These are phyloP conservation scores for Cerioporus squamosus DNA, from an alignment of 1,284 basidiomycete species.

Conservation along the genomic window DNA sequence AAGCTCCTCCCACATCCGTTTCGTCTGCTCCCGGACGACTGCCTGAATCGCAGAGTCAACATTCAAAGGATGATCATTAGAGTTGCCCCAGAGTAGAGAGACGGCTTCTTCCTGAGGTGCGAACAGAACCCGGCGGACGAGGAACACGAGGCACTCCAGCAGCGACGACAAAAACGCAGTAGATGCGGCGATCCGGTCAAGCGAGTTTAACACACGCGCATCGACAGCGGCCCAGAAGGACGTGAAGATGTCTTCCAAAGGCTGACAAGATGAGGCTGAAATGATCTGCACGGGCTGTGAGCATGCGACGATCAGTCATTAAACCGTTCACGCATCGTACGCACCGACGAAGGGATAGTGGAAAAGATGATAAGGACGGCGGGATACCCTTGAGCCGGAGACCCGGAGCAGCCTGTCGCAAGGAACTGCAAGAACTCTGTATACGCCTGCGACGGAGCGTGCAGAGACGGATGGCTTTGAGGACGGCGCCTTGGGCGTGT, in stretches of 20 bases:
- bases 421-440: slow-evolving; percentile 78
- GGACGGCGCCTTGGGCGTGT: slow-evolving; percentile 15
- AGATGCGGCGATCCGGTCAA: slow-evolving; percentile 52
- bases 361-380: slow-evolving; percentile 78
- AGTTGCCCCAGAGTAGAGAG: slow-evolving; percentile 13
- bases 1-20: slow-evolving; percentile 54
- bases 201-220: slow-evolving; percentile 61
- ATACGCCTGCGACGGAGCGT: slow-evolving; percentile 53
- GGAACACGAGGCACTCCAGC: slow-evolving; percentile 70
- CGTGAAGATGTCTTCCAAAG: slow-evolving; percentile 58
- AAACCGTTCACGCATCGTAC: slow-evolving; percentile 18
- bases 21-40: slow-evolving; percentile 52
- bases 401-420: slow-evolving; percentile 73
- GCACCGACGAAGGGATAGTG: slow-evolving; percentile 70
- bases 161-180: slow-evolving; percentile 71
- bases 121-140: slow-evolving; percentile 47
- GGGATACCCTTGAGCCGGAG: slow-evolving; percentile 79
- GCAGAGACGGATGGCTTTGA: slow-evolving; percentile 8
- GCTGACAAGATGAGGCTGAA: slow-evolving; percentile 23
- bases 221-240: slow-evolving; percentile 82
- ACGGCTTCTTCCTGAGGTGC: slow-evolving; percentile 19
- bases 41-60: slow-evolving; percentile 24
- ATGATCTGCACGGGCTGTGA: slow-evolving; percentile 10
- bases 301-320: slow-evolving; percentile 20
- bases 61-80: background rate